Conservation (phyloP, 192 early-diverging fungal species). For the Gaertneriomyces sp. region DNA sequence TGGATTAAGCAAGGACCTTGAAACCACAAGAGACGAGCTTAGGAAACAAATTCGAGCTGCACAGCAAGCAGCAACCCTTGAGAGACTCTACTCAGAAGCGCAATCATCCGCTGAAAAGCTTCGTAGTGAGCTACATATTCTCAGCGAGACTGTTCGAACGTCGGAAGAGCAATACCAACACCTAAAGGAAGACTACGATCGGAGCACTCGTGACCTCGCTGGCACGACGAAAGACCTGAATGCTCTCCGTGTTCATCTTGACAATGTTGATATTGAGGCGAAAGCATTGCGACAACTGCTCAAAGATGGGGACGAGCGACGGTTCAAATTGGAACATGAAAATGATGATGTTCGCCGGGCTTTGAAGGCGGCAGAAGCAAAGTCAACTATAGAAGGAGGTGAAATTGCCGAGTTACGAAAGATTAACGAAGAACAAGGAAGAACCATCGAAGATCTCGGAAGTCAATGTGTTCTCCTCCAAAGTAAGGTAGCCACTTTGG, state of each 20-base stretch:
- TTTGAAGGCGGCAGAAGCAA: slow-evolving; percentile 3
- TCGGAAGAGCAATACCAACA: not conserved
- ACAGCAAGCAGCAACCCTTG: slow-evolving; percentile 11
- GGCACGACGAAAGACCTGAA: not conserved
- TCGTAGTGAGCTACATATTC: slow-evolving; percentile 11
- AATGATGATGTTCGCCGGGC: not conserved
- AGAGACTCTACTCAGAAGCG: slow-evolving; percentile 20
- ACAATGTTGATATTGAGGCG: slow-evolving; percentile 3
- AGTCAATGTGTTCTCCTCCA: slow-evolving; percentile 9
- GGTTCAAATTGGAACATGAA: not conserved
- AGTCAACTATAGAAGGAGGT: not conserved
- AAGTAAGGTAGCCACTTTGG: slow-evolving; percentile 20
- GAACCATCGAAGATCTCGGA: slow-evolving; percentile 12
- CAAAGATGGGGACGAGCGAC: slow-evolving; percentile 5
- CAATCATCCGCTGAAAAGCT: slow-evolving; percentile 19
- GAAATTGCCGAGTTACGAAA: slow-evolving; percentile 4
- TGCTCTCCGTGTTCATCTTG: not conserved
- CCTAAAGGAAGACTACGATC: slow-evolving; percentile 1
- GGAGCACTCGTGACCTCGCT: not conserved
- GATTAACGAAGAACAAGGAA: not conserved
- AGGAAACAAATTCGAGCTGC: slow-evolving; percentile 10
- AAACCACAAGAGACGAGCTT: slow-evolving; percentile 5
- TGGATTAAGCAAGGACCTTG: not conserved
- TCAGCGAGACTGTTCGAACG: not conserved
- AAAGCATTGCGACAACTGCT: slow-evolving; percentile 1